phyloP scores from a whole-genome alignment of 2,329 filamentous ascomycete genomes.

The Chaetothyriales sp. region DNA sequence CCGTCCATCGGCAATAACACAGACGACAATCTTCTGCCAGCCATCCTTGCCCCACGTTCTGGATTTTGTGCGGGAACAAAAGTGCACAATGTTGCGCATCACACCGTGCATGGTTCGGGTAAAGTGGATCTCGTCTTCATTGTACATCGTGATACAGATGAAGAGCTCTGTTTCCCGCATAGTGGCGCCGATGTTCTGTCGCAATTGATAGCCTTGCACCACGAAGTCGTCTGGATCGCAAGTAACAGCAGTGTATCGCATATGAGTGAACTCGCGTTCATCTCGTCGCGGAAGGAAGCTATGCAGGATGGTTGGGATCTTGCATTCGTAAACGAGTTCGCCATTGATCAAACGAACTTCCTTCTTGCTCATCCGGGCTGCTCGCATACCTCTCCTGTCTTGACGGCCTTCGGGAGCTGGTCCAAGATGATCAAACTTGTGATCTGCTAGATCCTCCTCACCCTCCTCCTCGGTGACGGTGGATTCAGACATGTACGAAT shows the following conservation, averaged over 20 bases:
- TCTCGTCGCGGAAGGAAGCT: slow-evolving; percentile 88
- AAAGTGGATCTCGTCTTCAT: slow-evolving; percentile 93
- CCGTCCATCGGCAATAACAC: slow-evolving; percentile 87
- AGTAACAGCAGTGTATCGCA: slow-evolving; percentile 97
- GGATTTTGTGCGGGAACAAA: slow-evolving; percentile 82
- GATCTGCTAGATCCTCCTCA: slow-evolving; percentile 29
- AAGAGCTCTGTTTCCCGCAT: slow-evolving; percentile 86
- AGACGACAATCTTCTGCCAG: slow-evolving; percentile 99
- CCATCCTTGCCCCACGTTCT: slow-evolving; percentile 93
- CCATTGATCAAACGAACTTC: slow-evolving; percentile 95
- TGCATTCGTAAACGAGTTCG: slow-evolving; percentile 93
- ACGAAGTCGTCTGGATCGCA: slow-evolving; percentile 94
- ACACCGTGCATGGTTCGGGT: slow-evolving; percentile 97
- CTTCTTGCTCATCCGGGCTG: slow-evolving; percentile 79
- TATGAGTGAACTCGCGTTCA: slow-evolving; percentile 93
- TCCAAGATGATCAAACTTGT: slow-evolving; percentile 65
- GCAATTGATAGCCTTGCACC: slow-evolving; percentile 74
- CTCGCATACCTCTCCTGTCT: slow-evolving; percentile 70
- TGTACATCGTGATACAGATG: slow-evolving; percentile 98
- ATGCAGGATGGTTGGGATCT: slow-evolving; percentile 96
- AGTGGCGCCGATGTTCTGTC: slow-evolving; percentile 76
- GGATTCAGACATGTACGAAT: slow-evolving; percentile 48
- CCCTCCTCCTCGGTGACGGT: slow-evolving; percentile 42
- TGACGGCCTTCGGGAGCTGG: slow-evolving; percentile 79
- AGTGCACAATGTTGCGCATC: slow-evolving; percentile 95